These are phyloP conservation scores for Raddia guianensis DNA, from an alignment of 176 grass and related monocot species.

Conservation along the genomic window DNA sequence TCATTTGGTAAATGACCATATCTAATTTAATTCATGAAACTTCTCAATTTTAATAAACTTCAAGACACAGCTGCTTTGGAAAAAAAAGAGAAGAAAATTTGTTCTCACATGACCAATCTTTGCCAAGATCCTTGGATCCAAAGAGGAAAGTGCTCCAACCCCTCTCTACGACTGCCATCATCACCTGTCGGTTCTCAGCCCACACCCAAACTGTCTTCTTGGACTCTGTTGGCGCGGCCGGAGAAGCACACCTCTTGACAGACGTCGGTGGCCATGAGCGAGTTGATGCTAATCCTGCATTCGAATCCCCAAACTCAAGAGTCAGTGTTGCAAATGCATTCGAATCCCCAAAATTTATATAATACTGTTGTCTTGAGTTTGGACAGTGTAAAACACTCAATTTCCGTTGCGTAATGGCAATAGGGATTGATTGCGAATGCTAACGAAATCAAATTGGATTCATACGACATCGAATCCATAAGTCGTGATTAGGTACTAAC, in stretches of 20 bases:
- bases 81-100: neutral
- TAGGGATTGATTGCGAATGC: neutral
- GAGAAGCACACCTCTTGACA: conserved; percentile 44
- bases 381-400: too few relatives aligned
- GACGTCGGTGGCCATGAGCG: neutral
- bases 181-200: conserved; percentile 76
- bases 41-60: neutral
- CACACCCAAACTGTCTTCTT: conserved; percentile 87
- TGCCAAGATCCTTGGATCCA: conserved; percentile 62
- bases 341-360: too few relatives aligned
- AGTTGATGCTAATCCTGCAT: conserved; percentile 31
- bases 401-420: too few relatives aligned
- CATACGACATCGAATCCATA: neutral
- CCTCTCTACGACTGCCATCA: conserved; percentile 84
- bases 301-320: neutral
- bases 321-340: conserved; percentile 15
- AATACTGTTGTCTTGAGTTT: too few relatives aligned
- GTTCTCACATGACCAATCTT: conserved; percentile 84
- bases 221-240: neutral
- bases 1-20: neutral
- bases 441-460: neutral
- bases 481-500: neutral
- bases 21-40: neutral
- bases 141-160: conserved; percentile 95
- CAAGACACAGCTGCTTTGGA: neutral